Conservation (phyloP, 2,329 filamentous ascomycete genomes). For the Pyricularia grisea region DNA sequence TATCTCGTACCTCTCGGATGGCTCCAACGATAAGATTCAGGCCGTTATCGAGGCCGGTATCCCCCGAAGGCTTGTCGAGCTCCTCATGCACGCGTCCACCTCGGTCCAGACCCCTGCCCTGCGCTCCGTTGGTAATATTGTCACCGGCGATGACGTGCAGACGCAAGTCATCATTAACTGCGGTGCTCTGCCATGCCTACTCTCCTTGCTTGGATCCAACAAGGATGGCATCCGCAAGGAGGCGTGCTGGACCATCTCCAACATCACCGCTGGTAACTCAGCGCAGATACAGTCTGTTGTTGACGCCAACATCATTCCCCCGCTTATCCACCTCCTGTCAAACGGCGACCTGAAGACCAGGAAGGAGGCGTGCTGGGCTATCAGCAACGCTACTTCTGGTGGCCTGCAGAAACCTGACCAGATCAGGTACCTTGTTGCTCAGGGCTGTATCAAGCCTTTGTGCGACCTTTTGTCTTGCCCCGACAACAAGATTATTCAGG, state of each 20-base stretch:
- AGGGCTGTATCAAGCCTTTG: conserved; percentile 94
- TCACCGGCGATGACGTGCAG: conserved; percentile 96
- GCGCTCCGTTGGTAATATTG: conserved; percentile 95
- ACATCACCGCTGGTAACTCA: conserved; percentile 96
- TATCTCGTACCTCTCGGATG: conserved; percentile 96
- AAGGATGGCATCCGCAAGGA: conserved; percentile 99
- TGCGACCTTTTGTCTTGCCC: conserved; percentile 93
- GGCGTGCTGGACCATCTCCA: conserved; percentile 99
- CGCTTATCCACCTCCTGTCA: conserved; percentile 88
- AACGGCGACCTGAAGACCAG: conserved; percentile 98
- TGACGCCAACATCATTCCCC: conserved; percentile 93
- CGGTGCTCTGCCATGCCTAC: conserved; percentile 81
- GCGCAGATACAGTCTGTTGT: conserved; percentile 95
- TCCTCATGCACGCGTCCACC: conserved; percentile 96
- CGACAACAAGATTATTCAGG: conserved; percentile 99
- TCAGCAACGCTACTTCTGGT: conserved; percentile 95
- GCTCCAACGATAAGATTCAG: conserved; percentile 98
- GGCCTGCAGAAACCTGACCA: conserved; percentile 98
- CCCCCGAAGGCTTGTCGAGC: conserved; percentile 87
- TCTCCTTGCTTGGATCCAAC: conserved; percentile 88
- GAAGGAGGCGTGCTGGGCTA: conserved; percentile 99
- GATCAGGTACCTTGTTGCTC: conserved; percentile 86
- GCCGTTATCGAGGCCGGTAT: conserved; percentile 98
- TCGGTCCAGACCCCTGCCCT: conserved; percentile 97
- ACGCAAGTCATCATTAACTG: conserved; percentile 99